A percentile compares a stretch with the other conserved stretches of the same genome.
phyloP scores from a whole-genome alignment of 2,329 filamentous ascomycete genomes.

The Aspergillus tamarii region DNA sequence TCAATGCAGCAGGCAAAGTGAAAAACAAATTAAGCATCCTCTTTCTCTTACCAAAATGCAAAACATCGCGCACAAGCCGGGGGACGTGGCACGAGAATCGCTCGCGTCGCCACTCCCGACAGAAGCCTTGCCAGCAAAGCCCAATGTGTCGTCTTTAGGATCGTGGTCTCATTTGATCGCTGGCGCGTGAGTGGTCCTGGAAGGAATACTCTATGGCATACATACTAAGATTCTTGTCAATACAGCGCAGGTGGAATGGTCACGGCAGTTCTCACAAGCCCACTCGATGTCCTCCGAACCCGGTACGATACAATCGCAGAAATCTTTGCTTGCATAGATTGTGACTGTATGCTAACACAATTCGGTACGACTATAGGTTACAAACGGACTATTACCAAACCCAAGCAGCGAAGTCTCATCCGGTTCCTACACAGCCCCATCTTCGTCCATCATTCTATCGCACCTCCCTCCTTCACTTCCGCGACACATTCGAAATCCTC shows the following conservation, averaged over 20 bases:
- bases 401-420: constrained; percentile 56
- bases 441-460: constrained; percentile 55
- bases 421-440: constrained; percentile 59
- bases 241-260: constrained; percentile 71
- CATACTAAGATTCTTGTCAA: neutral
- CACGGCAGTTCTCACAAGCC: constrained; percentile 88
- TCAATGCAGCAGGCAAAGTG: neutral
- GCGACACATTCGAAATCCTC: constrained; percentile 40
- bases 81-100: constrained; percentile 10
- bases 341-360: neutral
- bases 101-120: constrained; percentile 16
- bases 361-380: constrained; percentile 43
- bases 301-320: constrained; percentile 52
- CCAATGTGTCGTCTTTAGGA: constrained; percentile 12
- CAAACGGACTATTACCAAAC: constrained; percentile 94
- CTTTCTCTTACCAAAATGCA: constrained; percentile 7
- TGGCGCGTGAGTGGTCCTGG: constrained; percentile 35
- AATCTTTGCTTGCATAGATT: neutral
- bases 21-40: neutral
- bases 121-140: neutral
- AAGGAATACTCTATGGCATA: too few species aligned
- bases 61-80: constrained; percentile 11
- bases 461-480: constrained; percentile 60
- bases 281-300: constrained; percentile 96
- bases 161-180: constrained; percentile 37